Percentiles rank a stretch among this genome's conserved stretches.
phyloP scores from a whole-genome alignment of 192 early-diverging fungal genomes.

The Gaertneriomyces sp. region DNA sequence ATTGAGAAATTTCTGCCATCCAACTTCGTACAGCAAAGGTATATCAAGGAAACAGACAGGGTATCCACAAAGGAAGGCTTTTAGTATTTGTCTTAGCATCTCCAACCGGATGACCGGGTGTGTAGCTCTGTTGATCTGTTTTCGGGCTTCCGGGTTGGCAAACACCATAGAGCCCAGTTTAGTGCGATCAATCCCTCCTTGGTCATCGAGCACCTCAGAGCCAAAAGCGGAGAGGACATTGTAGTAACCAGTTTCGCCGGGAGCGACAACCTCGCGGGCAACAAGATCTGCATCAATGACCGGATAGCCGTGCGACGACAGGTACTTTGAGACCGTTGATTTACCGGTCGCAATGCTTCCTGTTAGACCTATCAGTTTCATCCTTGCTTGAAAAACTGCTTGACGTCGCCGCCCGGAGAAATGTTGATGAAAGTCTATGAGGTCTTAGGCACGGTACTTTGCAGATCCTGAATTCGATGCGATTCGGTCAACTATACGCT shows the following conservation, averaged over 20 bases:
- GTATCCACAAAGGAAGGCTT: conserved; percentile 66
- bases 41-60: conserved; percentile 80
- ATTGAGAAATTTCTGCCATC: conserved; percentile 69
- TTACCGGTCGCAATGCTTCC: conserved; percentile 93
- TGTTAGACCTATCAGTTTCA: conserved; percentile 91
- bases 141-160: conserved; percentile 63
- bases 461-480: too few species aligned
- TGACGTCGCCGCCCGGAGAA: too few species aligned
- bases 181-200: conserved; percentile 62
- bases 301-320: conserved; percentile 53
- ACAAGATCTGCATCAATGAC: conserved; percentile 90
- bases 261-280: conserved; percentile 80
- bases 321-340: conserved; percentile 72
- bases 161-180: conserved; percentile 82
- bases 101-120: conserved; percentile 86
- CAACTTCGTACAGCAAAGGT: conserved; percentile 87
- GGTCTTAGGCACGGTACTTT: too few species aligned
- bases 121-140: conserved; percentile 74
- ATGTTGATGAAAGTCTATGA: too few species aligned
- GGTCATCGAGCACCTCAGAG: conserved; percentile 48
- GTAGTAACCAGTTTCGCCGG: conserved; percentile 67
- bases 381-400: conserved; percentile 28
- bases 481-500: too few species aligned
- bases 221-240: conserved; percentile 78
- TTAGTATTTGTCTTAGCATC: conserved; percentile 66